These are phyloP conservation scores for Pogostemon cablin DNA, from an alignment of 257 asterid genomes.

Conservation along the genomic window DNA sequence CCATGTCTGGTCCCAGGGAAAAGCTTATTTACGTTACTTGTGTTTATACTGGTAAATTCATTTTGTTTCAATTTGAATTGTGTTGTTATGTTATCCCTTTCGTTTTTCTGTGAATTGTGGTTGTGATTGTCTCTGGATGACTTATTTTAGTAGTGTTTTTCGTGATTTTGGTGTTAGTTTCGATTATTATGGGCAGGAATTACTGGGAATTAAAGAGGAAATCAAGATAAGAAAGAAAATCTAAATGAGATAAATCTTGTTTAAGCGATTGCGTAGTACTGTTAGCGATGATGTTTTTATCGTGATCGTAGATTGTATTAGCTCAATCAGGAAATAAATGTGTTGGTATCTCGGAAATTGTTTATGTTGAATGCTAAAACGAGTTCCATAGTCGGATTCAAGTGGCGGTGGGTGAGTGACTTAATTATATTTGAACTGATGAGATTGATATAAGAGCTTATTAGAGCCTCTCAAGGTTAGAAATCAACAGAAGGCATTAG, in stretches of 20 bases:
- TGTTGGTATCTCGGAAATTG: background rate
- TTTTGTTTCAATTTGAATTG: background rate
- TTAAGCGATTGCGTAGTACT: background rate
- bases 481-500: background rate
- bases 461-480: background rate
- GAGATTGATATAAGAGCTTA: background rate
- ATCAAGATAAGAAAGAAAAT: background rate
- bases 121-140: background rate
- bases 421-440: background rate
- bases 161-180: background rate
- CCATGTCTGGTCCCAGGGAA: constrained; percentile 95
- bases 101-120: background rate
- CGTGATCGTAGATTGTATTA: constrained; percentile 1
- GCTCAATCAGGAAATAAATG: background rate
- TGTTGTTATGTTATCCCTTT: background rate
- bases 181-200: background rate
- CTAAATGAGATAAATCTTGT: background rate
- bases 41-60: constrained; percentile 62
- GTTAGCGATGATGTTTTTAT: background rate
- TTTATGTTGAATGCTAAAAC: background rate
- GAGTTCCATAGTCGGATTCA: background rate
- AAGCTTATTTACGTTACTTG: constrained; percentile 90
- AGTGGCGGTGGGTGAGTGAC: background rate
- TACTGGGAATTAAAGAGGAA: background rate
- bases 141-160: background rate